Percentiles rank a stretch among this genome's conserved stretches.
Conservation (phyloP, 371 early-diverging fungal species). For the Mortierella sp. region DNA sequence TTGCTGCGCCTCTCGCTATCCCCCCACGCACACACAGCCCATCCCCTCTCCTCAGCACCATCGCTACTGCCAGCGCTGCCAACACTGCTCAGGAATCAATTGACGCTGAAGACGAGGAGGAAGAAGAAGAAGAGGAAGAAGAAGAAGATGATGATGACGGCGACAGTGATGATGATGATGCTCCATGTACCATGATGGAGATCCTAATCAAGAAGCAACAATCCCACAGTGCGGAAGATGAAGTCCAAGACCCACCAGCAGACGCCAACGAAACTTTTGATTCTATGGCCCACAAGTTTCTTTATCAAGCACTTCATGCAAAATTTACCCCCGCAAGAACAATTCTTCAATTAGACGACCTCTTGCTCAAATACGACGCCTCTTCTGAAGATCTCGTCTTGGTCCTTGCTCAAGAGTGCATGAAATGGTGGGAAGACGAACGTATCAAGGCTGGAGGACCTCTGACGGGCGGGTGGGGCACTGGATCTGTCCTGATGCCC, state of each 20-base stretch:
- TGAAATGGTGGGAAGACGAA: conserved; percentile 52
- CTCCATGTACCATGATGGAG: conserved; percentile 52
- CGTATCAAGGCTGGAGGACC: conserved; percentile 51
- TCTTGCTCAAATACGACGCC: conserved; percentile 70
- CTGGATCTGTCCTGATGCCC: conserved; percentile 16
- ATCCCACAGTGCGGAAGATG: conserved; percentile 36
- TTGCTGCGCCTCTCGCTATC: conserved; percentile 18
- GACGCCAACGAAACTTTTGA: conserved; percentile 60
- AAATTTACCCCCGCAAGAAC: conserved; percentile 68
- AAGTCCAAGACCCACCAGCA: conserved; percentile 36
- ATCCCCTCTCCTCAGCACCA: background rate
- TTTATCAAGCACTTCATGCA: conserved; percentile 67
- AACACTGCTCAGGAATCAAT: background rate
- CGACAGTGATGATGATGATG: conserved; percentile 23
- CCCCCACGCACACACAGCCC: conserved; percentile 6
- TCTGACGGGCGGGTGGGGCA: conserved; percentile 48
- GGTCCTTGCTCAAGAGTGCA: conserved; percentile 55
- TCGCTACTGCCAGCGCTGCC: background rate
- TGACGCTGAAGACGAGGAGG: conserved; percentile 5
- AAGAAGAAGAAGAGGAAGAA: conserved; percentile 12
- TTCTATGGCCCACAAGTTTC: conserved; percentile 62
- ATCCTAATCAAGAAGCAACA: conserved; percentile 41
- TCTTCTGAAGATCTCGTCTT: conserved; percentile 55
- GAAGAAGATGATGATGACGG: conserved; percentile 16
- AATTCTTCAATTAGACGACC: conserved; percentile 68